Percentiles rank a stretch among this genome's conserved stretches.
phyloP scores from a whole-genome alignment of 2,329 filamentous ascomycete species.

The Diaporthe humulicola region DNA sequence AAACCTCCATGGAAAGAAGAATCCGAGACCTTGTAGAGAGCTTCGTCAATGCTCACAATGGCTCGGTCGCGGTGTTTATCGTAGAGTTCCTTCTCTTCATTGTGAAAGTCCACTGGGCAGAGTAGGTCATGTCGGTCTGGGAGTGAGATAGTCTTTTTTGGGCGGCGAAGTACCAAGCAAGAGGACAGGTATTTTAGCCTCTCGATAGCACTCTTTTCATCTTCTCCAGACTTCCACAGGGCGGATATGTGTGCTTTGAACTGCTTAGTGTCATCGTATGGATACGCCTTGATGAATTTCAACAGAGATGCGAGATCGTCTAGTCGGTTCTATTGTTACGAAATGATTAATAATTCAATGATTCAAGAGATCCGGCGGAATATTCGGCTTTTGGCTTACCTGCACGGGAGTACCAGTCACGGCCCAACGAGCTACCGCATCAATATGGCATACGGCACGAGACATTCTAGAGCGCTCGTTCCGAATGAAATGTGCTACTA shows the following conservation, averaged over 20 bases:
- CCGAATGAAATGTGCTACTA: slow-evolving; percentile 56
- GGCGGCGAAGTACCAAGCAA: slow-evolving; percentile 56
- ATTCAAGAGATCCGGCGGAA: not conserved
- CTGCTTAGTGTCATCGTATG: slow-evolving; percentile 53
- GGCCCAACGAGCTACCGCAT: slow-evolving; percentile 56
- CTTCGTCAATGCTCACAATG: slow-evolving; percentile 51
- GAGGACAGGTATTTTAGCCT: slow-evolving; percentile 55
- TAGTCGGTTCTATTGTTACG: slow-evolving; percentile 53
- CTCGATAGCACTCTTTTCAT: slow-evolving; percentile 52
- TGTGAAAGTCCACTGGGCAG: slow-evolving; percentile 52
- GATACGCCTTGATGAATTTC: slow-evolving; percentile 57
- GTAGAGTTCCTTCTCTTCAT: slow-evolving; percentile 53
- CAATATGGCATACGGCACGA: slow-evolving; percentile 53
- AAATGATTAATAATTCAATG: not conserved
- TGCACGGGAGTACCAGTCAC: slow-evolving; percentile 63
- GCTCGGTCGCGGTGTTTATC: slow-evolving; percentile 46
- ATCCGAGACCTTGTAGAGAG: slow-evolving; percentile 43
- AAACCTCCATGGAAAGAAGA: slow-evolving; percentile 44
- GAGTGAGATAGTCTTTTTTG: slow-evolving; percentile 54
- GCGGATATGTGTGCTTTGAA: slow-evolving; percentile 56
- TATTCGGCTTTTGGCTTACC: not conserved
- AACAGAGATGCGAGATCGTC: slow-evolving; percentile 58
- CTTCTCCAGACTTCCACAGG: slow-evolving; percentile 54
- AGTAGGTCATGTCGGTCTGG: slow-evolving; percentile 52
- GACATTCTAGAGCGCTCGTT: slow-evolving; percentile 51